Percentiles rank a stretch among this genome's conserved stretches.
These are phyloP conservation scores for Penicillium pulvis DNA, from an alignment of 495 filamentous ascomycete species.

Conservation along the genomic window DNA sequence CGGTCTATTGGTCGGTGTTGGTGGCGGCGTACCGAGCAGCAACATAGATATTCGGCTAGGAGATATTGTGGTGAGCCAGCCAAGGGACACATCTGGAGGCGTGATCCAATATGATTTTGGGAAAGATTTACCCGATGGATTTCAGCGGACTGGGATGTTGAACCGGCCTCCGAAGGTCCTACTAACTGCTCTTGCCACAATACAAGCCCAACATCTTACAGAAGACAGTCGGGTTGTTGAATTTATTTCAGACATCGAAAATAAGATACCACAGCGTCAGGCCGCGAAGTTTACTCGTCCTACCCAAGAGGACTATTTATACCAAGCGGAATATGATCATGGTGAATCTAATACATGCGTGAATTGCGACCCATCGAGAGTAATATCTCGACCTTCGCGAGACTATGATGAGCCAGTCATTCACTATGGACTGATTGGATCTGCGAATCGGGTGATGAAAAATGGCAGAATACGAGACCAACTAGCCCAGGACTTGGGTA, in stretches of 20 bases:
- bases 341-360: background rate
- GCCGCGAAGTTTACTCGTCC: background rate
- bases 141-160: conserved; percentile 26
- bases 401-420: background rate
- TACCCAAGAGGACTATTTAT: background rate
- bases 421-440: conserved; percentile 12
- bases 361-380: background rate
- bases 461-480: conserved; percentile 5
- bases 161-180: conserved; percentile 5
- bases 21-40: conserved; percentile 37
- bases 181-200: conserved; percentile 4
- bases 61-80: conserved; percentile 26
- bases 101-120: conserved; percentile 28
- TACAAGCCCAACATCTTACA: background rate
- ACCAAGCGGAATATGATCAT: background rate
- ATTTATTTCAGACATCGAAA: background rate
- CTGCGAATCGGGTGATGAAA: conserved; percentile 12
- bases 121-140: conserved; percentile 10
- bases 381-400: background rate
- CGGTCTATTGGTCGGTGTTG: conserved; percentile 46
- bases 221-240: background rate
- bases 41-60: conserved; percentile 16
- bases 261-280: too few relatives aligned
- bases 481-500: conserved; percentile 3
- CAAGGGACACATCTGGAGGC: conserved; percentile 5